Conservation (phyloP, 176 grass and related monocot species). For the Rhipidocladum racemiflorum region DNA sequence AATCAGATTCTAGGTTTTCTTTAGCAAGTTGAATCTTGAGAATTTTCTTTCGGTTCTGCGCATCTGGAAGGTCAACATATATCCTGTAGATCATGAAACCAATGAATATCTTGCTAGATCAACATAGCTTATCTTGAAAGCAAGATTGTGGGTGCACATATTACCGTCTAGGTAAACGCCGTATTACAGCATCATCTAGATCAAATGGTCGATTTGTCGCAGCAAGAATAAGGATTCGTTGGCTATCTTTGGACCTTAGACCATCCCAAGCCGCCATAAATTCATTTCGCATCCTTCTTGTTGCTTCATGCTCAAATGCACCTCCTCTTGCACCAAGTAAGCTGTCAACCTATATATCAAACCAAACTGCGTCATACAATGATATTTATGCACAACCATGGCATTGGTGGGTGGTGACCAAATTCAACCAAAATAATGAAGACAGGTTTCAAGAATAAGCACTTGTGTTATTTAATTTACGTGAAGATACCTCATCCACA, state of each 20-base stretch:
- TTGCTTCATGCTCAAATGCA: constrained; percentile 96
- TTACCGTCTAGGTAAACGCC: constrained; percentile 92
- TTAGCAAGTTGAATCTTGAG: constrained; percentile 86
- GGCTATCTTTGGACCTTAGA: constrained; percentile 85
- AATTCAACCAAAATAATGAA: not conserved
- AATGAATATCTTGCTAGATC: constrained; percentile 3
- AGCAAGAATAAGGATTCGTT: constrained; percentile 90
- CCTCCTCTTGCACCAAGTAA: constrained; percentile 95
- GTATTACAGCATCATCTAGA: constrained; percentile 94
- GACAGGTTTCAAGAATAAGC: not conserved
- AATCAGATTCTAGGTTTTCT: constrained; percentile 80
- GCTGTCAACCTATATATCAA: constrained; percentile 75
- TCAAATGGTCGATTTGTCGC: constrained; percentile 97
- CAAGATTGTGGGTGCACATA: not conserved
- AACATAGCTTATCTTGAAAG: constrained; percentile 13
- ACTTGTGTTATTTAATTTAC: constrained; percentile 20
- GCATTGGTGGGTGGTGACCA: not conserved
- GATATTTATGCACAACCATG: not conserved
- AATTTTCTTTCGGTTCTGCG: constrained; percentile 76
- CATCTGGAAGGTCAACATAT: constrained; percentile 90
- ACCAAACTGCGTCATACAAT: constrained; percentile 5
- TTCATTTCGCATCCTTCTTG: constrained; percentile 91
- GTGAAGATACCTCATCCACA: constrained; percentile 76
- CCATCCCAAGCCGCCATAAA: constrained; percentile 99
- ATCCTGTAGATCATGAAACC: constrained; percentile 55